Evolutionary conservation across 2,329 filamentous ascomycete genomes (phyloP).

Genomic region (Aspergillus sp.): DNA sequence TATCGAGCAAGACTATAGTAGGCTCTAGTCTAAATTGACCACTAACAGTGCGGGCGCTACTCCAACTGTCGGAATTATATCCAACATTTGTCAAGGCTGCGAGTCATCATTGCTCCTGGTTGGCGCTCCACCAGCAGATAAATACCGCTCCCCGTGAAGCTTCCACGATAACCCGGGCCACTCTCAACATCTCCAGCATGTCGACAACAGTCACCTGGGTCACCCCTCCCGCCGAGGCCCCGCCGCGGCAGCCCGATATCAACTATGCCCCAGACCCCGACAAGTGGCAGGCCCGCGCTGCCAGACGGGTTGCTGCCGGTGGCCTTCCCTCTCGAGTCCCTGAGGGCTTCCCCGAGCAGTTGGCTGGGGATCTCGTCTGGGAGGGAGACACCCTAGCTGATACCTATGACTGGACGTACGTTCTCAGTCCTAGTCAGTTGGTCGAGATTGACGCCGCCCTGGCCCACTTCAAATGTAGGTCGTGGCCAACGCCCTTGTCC

Average conservation of each 20-base stretch:
- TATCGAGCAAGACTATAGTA: no score
- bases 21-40: no score
- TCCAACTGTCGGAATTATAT: no score
- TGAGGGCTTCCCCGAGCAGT: slow-evolving; percentile 31
- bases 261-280: background rate
- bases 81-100: no score
- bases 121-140: no score
- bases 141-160: no score
- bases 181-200: background rate
- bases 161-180: background rate
- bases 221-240: background rate
- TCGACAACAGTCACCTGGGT: background rate
- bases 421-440: slow-evolving; percentile 37
- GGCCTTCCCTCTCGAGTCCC: background rate
- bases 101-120: no score
- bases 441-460: slow-evolving; percentile 46
- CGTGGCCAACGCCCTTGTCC: no score
- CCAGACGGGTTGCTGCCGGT: slow-evolving; percentile 33
- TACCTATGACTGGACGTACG: slow-evolving; percentile 43
- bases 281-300: slow-evolving; percentile 21
- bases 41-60: no score
- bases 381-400: slow-evolving; percentile 41
- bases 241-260: background rate
- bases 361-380: slow-evolving; percentile 49
- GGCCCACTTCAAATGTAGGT: slow-evolving; percentile 42